These are phyloP conservation scores for Stephanodiscus triporus DNA, from an alignment of 108 stramenopile genomes.

Conservation along the genomic window DNA sequence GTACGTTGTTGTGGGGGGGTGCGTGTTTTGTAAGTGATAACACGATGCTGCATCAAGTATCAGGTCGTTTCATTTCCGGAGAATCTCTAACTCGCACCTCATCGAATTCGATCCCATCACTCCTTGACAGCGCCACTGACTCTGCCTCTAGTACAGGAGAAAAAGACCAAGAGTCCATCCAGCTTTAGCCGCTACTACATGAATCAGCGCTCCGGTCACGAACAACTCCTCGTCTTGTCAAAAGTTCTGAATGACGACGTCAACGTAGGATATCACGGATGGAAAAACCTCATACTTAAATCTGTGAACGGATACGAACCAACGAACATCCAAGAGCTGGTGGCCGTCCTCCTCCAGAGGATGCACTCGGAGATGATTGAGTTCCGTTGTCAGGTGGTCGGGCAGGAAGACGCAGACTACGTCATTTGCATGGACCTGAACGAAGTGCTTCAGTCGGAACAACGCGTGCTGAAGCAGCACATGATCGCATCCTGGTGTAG, in stretches of 20 bases:
- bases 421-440: conserved; percentile 46
- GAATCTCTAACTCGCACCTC: no score
- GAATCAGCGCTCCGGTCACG: conserved; percentile 31
- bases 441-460: conserved; percentile 39
- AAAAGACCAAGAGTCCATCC: conserved; percentile 30
- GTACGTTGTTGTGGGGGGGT: conserved; percentile 49
- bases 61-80: no score
- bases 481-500: conserved; percentile 52
- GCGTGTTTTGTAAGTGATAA: no score
- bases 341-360: conserved; percentile 27
- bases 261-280: conserved; percentile 52
- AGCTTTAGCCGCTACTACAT: conserved; percentile 30
- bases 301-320: conserved; percentile 49
- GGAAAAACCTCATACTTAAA: conserved; percentile 37
- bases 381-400: conserved; percentile 30
- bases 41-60: no score
- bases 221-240: conserved; percentile 45
- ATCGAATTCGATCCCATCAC: no score
- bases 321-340: conserved; percentile 43
- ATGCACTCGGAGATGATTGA: conserved; percentile 29
- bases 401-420: conserved; percentile 35
- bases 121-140: conserved; percentile 46
- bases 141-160: conserved; percentile 38
- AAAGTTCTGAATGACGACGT: conserved; percentile 51
- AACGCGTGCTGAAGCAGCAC: conserved; percentile 41